Conservation (phyloP, 2,329 filamentous ascomycete genomes). For the Penicillium expansum region DNA sequence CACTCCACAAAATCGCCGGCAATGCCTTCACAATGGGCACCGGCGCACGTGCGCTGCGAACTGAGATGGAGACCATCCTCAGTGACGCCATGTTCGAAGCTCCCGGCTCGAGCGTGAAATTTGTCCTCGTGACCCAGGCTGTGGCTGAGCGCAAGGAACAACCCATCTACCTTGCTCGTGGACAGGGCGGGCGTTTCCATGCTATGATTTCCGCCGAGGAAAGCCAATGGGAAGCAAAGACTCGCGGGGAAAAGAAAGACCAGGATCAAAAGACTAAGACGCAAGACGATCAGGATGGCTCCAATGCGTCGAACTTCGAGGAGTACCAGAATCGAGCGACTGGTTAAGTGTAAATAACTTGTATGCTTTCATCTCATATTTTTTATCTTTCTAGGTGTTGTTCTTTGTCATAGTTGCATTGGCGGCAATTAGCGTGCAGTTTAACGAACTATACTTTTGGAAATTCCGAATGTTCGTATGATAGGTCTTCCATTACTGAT, state of each 20-base stretch:
- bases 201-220: constrained; percentile 52
- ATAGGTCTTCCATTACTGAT: not conserved
- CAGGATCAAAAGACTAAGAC: constrained; percentile 25
- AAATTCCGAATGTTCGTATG: no score
- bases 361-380: not conserved
- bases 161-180: constrained; percentile 51
- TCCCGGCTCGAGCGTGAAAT: constrained; percentile 63
- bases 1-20: constrained; percentile 76
- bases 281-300: constrained; percentile 10
- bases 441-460: not conserved
- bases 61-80: constrained; percentile 75
- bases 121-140: constrained; percentile 69
- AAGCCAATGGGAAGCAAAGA: constrained; percentile 48
- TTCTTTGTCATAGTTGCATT: not conserved
- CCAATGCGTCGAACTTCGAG: constrained; percentile 39
- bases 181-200: constrained; percentile 52
- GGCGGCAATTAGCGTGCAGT: not conserved
- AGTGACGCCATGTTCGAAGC: constrained; percentile 80
- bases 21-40: constrained; percentile 68
- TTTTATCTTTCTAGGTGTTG: not conserved
- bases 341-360: constrained; percentile 15
- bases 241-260: constrained; percentile 33
- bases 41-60: constrained; percentile 74
- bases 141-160: constrained; percentile 63
- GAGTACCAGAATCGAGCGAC: constrained; percentile 45